Base-by-base conservation (phyloP, 371 early-diverging fungal species). In the Apophysomyces variabilis region DNA sequence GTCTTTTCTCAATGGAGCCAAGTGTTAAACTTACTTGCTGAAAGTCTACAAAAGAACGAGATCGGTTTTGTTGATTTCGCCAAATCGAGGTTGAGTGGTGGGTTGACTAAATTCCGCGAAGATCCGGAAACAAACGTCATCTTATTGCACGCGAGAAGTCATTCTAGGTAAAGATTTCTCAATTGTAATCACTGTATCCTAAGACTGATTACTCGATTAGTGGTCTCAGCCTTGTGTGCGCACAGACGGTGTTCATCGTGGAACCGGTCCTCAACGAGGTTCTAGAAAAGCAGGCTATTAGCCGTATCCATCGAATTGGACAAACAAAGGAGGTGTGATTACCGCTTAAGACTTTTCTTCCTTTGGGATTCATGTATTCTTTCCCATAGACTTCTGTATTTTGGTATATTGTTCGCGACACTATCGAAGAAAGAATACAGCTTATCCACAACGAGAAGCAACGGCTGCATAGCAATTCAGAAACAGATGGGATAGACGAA, bases 281-380 rank as follows among this genome's bases (percentile, higher is more conserved):
- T 16, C 57, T 85, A 32, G 84, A 85, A 50, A 76, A 75, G 8
- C 86, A 85, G 63, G 86, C 92, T 4, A 90, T 92, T 69, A 92
- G 91, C 68, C 83, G 93, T 57, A 96, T 96, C 0, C 99, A 99
- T 80, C 89, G 99, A 58, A 86, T 99, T 67, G 99, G 99, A 6
- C 99, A 99, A 76, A 95, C 92, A 6, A 90, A 91, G 56, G 93
- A 95, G 73, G 99, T 96, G 58, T 74, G 79, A 26, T 36, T 75
- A 3, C 3, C 3, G 32, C 32, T 26, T 3, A 26, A 26, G 32
- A 2, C 60, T 64, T 89, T 44, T 41, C 8, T 12, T 7, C 14
- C 16, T 57, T 85, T 8, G 14, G n/a, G 5, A 35, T 16, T 61
- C 2, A 46, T 44, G 9, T 37, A 13, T 18, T 41, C 1, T 26